phyloP scores from a whole-genome alignment of 139 green algal species.

The Asterochloris sp. region DNA sequence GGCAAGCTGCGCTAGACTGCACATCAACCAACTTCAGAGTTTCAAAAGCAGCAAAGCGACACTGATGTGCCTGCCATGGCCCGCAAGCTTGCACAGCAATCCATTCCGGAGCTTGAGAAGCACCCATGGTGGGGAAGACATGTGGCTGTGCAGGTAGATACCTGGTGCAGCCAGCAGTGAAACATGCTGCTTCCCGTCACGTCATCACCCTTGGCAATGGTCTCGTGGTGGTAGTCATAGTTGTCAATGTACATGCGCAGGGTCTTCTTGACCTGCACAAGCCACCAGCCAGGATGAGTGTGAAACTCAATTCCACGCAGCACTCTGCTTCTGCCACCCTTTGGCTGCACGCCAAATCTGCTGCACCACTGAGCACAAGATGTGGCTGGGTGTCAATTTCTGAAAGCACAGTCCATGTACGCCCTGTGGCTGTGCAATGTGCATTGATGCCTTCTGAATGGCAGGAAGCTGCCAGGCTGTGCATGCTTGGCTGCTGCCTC shows the following conservation, averaged over 20 bases:
- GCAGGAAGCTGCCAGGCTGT: too few species aligned
- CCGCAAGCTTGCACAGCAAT: neutral
- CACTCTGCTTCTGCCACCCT: too few species aligned
- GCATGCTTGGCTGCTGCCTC: too few species aligned
- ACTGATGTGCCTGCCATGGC: neutral
- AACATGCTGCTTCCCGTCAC: conserved; percentile 13
- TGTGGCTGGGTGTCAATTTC: too few species aligned
- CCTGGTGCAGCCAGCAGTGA: conserved; percentile 17
- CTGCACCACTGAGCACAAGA: too few species aligned
- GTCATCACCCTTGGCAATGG: conserved; percentile 12
- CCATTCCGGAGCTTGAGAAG: neutral
- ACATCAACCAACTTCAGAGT: neutral
- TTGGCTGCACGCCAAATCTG: too few species aligned
- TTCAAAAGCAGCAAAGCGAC: neutral
- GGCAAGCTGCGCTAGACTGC: neutral
- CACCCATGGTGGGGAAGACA: neutral
- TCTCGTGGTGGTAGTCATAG: conserved; percentile 14
- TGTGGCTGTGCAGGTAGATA: neutral
- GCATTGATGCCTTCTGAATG: too few species aligned
- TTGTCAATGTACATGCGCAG: neutral
- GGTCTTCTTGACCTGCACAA: conserved; percentile 5
- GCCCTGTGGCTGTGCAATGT: too few species aligned
- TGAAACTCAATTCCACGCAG: too few species aligned
- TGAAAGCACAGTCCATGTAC: too few species aligned
- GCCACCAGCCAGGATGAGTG: too few species aligned